phyloP scores from a whole-genome alignment of 306 rosid genomes.

The Acmispon strigosus region DNA sequence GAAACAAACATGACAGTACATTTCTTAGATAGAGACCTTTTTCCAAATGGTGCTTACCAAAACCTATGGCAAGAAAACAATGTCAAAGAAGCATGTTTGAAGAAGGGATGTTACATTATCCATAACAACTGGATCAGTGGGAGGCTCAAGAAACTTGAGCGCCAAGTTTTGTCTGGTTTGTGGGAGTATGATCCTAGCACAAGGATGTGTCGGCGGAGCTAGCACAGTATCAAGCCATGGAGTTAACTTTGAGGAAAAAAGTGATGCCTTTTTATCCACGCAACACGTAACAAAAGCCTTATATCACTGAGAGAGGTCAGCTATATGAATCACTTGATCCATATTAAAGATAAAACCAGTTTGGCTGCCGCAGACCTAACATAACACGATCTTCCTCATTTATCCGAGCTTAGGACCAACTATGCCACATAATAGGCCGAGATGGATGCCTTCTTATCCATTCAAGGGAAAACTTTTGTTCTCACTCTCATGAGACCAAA shows the following conservation, averaged over 20 bases:
- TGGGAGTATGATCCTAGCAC: constrained; percentile 78
- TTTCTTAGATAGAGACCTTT: constrained; percentile 79
- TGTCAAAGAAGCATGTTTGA: constrained; percentile 46
- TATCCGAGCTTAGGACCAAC: no score
- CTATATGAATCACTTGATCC: no score
- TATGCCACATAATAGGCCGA: no score
- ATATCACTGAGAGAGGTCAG: no score
- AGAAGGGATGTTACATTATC: constrained; percentile 62
- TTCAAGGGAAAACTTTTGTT: constrained; percentile 25
- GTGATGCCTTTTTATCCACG: constrained; percentile 34
- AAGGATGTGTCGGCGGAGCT: constrained; percentile 60
- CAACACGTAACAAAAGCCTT: no score
- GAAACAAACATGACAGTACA: constrained; percentile 73
- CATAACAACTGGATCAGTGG: constrained; percentile 93
- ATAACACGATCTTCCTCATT: no score
- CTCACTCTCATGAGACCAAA: constrained; percentile 17
- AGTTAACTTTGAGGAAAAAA: constrained; percentile 20
- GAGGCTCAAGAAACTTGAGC: constrained; percentile 80
- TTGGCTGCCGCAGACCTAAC: no score
- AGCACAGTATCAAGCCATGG: constrained; percentile 28
- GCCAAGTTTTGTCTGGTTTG: constrained; percentile 74
- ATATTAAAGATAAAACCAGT: no score
- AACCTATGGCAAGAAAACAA: constrained; percentile 58
- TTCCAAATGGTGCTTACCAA: constrained; percentile 86
- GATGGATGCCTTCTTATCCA: constrained; percentile 33